A percentile compares a stretch with the other conserved stretches of the same genome.
These are phyloP conservation scores for Nadsonia starkeyi-henricii DNA, from an alignment of 1,139 yeast species.

Conservation along the genomic window DNA sequence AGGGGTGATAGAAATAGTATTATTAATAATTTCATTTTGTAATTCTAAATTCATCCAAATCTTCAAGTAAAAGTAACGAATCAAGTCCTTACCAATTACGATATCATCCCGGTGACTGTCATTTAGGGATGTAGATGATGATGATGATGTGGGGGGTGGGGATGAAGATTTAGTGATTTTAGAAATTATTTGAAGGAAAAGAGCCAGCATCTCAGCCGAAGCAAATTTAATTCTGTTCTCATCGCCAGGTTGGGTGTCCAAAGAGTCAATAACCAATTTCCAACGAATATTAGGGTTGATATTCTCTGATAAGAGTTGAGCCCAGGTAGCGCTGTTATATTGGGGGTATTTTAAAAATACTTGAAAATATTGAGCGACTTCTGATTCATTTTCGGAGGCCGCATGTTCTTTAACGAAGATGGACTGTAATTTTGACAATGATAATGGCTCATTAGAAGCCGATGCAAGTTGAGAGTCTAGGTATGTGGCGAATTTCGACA, in stretches of 20 bases:
- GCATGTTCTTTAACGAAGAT: not conserved
- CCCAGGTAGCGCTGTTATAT: not conserved
- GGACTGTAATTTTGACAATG: not conserved
- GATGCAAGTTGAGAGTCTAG: not conserved
- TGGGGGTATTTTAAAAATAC: not conserved
- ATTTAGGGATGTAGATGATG: constrained; percentile 3
- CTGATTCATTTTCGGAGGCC: not conserved
- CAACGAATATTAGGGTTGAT: not conserved
- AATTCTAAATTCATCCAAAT: constrained; percentile 15
- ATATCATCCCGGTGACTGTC: constrained; percentile 5
- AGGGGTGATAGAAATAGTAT: constrained; percentile 12
- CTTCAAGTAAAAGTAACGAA: constrained; percentile 3
- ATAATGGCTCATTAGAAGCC: not conserved
- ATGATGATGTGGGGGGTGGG: constrained; percentile 3
- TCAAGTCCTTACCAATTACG: constrained; percentile 5
- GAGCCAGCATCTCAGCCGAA: constrained; percentile 1
- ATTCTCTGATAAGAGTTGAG: not conserved
- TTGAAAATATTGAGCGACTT: not conserved
- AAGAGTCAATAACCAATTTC: not conserved
- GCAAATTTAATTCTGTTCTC: not conserved
- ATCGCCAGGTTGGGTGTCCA: not conserved
- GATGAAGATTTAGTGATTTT: constrained; percentile 1
- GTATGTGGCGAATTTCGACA: not conserved
- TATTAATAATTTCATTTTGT: constrained; percentile 14
- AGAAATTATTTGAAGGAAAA: not conserved